These are phyloP conservation scores for Aspergillus aculeatinus DNA, from an alignment of 2,329 filamentous ascomycete species.

Conservation along the genomic window DNA sequence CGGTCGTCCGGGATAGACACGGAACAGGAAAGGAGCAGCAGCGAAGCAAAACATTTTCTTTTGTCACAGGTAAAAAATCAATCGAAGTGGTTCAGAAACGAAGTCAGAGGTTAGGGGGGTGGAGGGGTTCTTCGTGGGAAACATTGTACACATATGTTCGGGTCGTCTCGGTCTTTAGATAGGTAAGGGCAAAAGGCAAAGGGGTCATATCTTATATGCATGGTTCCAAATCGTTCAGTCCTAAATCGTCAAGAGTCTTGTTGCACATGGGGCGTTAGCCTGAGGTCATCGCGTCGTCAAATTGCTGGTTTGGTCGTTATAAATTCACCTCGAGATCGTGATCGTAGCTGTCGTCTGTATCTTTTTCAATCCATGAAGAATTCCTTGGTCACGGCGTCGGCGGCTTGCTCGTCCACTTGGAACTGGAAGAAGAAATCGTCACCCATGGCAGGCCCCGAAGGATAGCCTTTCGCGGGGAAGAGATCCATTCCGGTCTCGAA, in stretches of 20 bases:
- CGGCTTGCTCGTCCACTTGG: conserved; percentile 33
- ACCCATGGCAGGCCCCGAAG: conserved; percentile 24
- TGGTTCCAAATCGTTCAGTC: conserved; percentile 22
- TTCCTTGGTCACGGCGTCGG: conserved; percentile 25
- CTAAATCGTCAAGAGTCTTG: conserved; percentile 21
- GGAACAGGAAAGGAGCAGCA: neutral
- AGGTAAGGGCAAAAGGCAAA: neutral
- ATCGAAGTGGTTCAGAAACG: neutral
- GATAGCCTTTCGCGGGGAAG: conserved; percentile 34
- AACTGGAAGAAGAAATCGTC: conserved; percentile 42
- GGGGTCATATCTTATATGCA: conserved; percentile 18
- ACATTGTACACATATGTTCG: conserved; percentile 24
- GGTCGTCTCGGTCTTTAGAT: conserved; percentile 16
- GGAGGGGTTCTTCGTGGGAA: neutral
- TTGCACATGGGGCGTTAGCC: conserved; percentile 19
- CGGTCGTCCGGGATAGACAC: conserved; percentile 11
- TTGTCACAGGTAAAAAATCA: conserved; percentile 11
- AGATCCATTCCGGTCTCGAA: conserved; percentile 36
- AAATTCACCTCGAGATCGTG: neutral
- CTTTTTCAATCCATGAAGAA: conserved; percentile 23
- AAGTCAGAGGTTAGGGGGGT: neutral
- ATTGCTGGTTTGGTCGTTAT: conserved; percentile 6
- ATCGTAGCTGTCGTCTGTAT: conserved; percentile 4
- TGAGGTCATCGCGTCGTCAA: conserved; percentile 20
- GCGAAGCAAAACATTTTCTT: conserved; percentile 2